A percentile compares a stretch with the other conserved stretches of the same genome.
phyloP scores from a whole-genome alignment of 2,329 filamentous ascomycete species.

The Neofusicoccum ribis region DNA sequence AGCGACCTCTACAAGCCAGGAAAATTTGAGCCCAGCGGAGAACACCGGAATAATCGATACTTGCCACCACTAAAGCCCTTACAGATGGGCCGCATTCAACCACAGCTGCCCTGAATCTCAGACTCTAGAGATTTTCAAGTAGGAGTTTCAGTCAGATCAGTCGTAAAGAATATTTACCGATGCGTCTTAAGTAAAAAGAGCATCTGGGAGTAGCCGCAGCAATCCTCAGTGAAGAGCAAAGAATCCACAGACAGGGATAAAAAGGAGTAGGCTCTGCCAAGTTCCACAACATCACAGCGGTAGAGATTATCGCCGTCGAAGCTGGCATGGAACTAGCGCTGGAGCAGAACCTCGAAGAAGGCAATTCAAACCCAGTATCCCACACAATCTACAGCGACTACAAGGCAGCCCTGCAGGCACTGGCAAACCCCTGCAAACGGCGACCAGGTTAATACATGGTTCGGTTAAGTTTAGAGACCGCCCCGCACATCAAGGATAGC shows the following conservation, averaged over 20 bases:
- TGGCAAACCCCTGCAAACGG: neutral
- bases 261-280: neutral
- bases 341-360: neutral
- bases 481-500: neutral
- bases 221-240: neutral
- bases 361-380: neutral
- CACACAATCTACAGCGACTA: neutral
- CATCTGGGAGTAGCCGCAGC: neutral
- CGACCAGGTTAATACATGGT: neutral
- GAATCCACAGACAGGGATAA: no score
- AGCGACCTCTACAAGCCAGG: neutral
- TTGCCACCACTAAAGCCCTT: no score
- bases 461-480: neutral
- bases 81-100: neutral
- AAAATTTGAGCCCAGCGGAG: no score
- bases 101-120: no score
- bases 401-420: neutral
- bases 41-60: neutral
- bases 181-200: neutral
- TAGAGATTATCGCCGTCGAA: neutral
- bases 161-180: neutral
- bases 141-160: neutral
- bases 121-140: neutral
- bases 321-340: neutral
- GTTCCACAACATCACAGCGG: neutral